Evolutionary conservation across 805 yeast species (phyloP).

Genomic region (Candida qinlingensis): DNA sequence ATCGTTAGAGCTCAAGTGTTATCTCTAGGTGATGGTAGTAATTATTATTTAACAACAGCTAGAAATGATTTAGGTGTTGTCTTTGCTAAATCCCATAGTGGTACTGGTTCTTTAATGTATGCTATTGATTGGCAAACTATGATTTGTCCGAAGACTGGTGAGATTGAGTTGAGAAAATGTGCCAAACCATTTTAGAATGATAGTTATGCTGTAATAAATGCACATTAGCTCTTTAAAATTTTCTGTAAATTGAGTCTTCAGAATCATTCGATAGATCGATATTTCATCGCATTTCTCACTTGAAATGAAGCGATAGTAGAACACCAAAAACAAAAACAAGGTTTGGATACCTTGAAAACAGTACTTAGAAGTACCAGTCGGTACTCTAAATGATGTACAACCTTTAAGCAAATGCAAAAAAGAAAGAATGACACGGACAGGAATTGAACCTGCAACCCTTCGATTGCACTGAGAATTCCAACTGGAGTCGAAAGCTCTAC

Average conservation of each 20-base stretch:
- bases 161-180: slow-evolving; percentile 75
- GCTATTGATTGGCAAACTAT: slow-evolving; percentile 96
- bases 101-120: slow-evolving; percentile 72
- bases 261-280: no score
- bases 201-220: no score
- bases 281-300: no score
- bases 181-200: slow-evolving; percentile 71
- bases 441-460: slow-evolving; percentile 86
- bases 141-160: slow-evolving; percentile 74
- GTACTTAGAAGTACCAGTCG: no score
- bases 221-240: no score
- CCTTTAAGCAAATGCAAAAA: background rate
- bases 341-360: background rate
- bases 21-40: slow-evolving; percentile 90
- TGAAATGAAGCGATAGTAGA: background rate
- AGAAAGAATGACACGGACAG: slow-evolving; percentile 65
- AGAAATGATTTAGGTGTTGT: slow-evolving; percentile 90
- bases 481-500: slow-evolving; percentile 76
- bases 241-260: no score
- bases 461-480: slow-evolving; percentile 45
- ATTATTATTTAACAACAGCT: slow-evolving; percentile 86
- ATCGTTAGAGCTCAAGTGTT: slow-evolving; percentile 75
- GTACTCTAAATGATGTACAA: no score
- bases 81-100: slow-evolving; percentile 65
- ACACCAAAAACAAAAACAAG: background rate